Evolutionary conservation across 768 basidiomycete genomes (phyloP), one percentile per base, ranked within the genome.

Genomic region (Dentipellis fragilis): DNA sequence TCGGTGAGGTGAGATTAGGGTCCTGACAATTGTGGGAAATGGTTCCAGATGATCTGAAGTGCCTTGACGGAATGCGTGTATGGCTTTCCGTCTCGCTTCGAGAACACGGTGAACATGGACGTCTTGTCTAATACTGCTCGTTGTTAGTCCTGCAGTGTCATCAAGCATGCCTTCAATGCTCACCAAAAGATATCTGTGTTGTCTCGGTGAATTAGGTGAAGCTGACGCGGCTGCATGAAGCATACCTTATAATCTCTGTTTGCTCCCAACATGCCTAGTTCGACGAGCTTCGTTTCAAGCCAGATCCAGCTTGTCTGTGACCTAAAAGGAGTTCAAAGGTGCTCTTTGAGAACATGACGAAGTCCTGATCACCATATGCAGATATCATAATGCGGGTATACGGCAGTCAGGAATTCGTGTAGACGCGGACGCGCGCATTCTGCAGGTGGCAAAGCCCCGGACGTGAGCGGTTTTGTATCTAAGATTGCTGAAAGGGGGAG

Each of bases 221-320:
- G 19, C 10, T 35, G 42, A 16, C 5, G 19, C 10, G 16, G 42
- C 19, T 10, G 29, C 29, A 29, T 29, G 8, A 55, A 19, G 46
- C 62, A 10, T 39, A 86, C 89, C 72, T 88, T 80, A 65, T 93
- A 93, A 62, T 77, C 80, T 61, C 75, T 73, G 51, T 76, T 72
- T 0, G 80, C 78, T 12, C 90, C 91, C 16, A 93, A 69, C 83
- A 93, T 90, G 16, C 82, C 89, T 9, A 93, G 75, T 67, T 93
- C 92, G 11, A 89, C 83, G 8, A 95, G 74, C 67, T 93, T 94
- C 14, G 83, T 81, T 71, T 93, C 90, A 16, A 93, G 73, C 90
- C 90, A 93, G 51, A 89, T 75, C 91, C 91, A 93, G 59, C 81
- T 84, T 3, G 91, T 93, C 65, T 90, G 87, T 1, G 83, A 85